phyloP scores from a whole-genome alignment of 139 green algal genomes.

The Pseudopediastrum boryanum region DNA sequence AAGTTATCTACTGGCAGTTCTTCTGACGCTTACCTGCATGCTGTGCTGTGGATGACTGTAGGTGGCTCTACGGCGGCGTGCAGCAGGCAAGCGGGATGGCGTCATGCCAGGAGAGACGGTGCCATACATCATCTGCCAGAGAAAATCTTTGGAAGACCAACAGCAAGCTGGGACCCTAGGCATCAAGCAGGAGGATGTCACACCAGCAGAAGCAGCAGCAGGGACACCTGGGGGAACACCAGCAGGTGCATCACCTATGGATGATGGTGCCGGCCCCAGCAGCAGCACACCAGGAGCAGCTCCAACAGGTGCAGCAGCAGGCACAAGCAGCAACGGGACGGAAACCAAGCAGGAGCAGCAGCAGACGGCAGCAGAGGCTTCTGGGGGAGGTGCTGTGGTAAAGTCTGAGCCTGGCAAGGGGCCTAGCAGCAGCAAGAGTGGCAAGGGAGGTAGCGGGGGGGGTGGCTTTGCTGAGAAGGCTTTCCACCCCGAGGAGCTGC shows the following conservation, averaged over 20 bases:
- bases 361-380: slow-evolving; percentile 10
- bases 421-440: slow-evolving; percentile 2
- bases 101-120: slow-evolving; percentile 86
- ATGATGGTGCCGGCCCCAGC: no score
- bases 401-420: background rate
- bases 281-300: background rate
- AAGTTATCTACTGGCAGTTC: no score
- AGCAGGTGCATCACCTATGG: no score
- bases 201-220: background rate
- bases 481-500: slow-evolving; percentile 91
- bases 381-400: background rate
- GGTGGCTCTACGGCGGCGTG: slow-evolving; percentile 84
- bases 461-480: slow-evolving; percentile 87
- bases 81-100: slow-evolving; percentile 80
- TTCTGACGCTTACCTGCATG: no score
- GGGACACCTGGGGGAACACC: slow-evolving; percentile 9
- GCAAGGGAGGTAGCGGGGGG: slow-evolving; percentile 34
- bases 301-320: background rate
- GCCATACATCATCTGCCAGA: slow-evolving; percentile 93
- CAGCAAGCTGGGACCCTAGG: no score
- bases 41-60: slow-evolving; percentile 54
- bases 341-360: slow-evolving; percentile 22
- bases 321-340: slow-evolving; percentile 6
- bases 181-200: no score
- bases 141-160: slow-evolving; percentile 9